Evolutionary conservation across 352 stramenopile species (phyloP), one percentile per base, ranked within the genome.

Genomic region (Halophytophthora polymorphica): DNA sequence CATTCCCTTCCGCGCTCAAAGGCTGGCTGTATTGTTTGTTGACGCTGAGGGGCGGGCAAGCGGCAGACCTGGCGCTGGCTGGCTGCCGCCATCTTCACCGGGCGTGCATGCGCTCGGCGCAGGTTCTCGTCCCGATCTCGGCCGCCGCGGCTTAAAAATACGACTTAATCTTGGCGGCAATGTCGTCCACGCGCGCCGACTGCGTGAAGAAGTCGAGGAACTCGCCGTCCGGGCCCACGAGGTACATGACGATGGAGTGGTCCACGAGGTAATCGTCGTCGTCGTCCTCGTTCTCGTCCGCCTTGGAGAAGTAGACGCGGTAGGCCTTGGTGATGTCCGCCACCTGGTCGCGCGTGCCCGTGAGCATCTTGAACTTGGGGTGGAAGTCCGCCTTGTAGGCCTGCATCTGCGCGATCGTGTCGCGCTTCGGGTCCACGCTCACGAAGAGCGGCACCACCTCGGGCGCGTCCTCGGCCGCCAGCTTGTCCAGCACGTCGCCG

Each of bases 241-340:
- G 95, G 75, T 99, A 99, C 76, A 99, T 96, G 33, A 99, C 97
- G 74, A 99, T 99, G 28, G 93, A 98, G 76, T 99, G 97, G 77
- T 99, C 97, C 5, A 99, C 96, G n/a, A 99, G 76, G 71, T 99
- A 99, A 65, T 99, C 96, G 50, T 98, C 96, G 67, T 99, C 96
- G 57, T 95, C 83, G 35, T 94, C 82, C 17, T 99, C 93, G 44
- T 96, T 92, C 63, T 96, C 86, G 52, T 93, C 83, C 8, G 88
- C 96, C 71, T 99, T 98, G 56, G 83, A 97, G 56, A 99, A 98
- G 80, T 99, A 99, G 6, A 99, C 97, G 53, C 97, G 89, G 71
- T 98, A 99, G 31, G 96, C 93, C 61, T 98, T 99, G 44, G 96
- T 90, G 71, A 98, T 98, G 50, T 96, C 82, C 48, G 96, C 90